Conservation (phyloP, 176 grass and related monocot species). For the Cenchrus fungigraminus region DNA sequence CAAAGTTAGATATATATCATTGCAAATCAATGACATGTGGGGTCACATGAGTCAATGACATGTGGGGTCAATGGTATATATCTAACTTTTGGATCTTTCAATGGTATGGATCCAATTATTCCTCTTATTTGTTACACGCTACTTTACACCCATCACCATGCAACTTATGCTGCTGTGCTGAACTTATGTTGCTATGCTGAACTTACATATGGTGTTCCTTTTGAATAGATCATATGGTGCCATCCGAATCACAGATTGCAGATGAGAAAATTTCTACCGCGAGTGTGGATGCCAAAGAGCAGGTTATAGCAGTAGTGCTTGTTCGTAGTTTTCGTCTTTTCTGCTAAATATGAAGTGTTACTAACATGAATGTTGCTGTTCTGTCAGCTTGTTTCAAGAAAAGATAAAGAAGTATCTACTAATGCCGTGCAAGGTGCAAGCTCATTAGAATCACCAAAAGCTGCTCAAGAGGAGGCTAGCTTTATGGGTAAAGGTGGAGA, state of each 20-base stretch:
- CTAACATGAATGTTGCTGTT: not conserved
- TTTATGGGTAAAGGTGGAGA: conserved; percentile 46
- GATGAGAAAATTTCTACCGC: conserved; percentile 19
- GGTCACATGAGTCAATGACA: too few relatives aligned
- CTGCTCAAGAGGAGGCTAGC: conserved; percentile 29
- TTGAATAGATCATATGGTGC: conserved; percentile 28
- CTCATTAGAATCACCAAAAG: conserved; percentile 27
- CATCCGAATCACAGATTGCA: conserved; percentile 1
- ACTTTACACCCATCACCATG: not conserved
- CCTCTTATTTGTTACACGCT: not conserved
- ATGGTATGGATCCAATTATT: too few relatives aligned
- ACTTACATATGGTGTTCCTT: not conserved
- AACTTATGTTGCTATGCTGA: not conserved
- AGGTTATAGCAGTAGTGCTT: conserved; percentile 29
- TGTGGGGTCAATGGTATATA: too few relatives aligned
- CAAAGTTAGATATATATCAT: too few relatives aligned
- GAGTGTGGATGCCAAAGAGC: conserved; percentile 31
- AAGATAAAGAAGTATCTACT: conserved; percentile 28
- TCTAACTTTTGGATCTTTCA: too few relatives aligned
- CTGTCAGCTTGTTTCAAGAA: conserved; percentile 40
- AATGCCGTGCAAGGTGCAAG: conserved; percentile 13
- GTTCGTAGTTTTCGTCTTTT: not conserved
- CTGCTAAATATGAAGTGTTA: not conserved
- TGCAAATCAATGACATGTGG: too few relatives aligned
- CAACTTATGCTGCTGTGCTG: not conserved